Evolutionary conservation across 2,329 filamentous ascomycete genomes (phyloP).

Genomic region (Clonostachys rhizophaga): DNA sequence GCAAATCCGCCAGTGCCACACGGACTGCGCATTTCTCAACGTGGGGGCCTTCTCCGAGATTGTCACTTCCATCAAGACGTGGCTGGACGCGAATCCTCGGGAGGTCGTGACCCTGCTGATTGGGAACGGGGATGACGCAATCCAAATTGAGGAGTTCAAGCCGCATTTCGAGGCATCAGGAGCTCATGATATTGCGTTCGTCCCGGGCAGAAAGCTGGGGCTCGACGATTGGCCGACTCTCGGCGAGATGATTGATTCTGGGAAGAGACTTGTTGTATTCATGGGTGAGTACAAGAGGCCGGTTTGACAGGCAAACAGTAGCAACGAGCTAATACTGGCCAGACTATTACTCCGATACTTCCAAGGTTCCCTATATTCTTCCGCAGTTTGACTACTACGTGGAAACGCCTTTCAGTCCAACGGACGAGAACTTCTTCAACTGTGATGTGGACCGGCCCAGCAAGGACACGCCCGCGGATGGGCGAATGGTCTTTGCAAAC

Average conservation of each 20-base stretch:
- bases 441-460: slow-evolving; percentile 58
- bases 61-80: slow-evolving; percentile 47
- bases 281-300: slow-evolving; percentile 38
- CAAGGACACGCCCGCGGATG: slow-evolving; percentile 15
- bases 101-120: slow-evolving; percentile 56
- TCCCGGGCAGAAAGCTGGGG: slow-evolving; percentile 28
- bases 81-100: slow-evolving; percentile 49
- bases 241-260: slow-evolving; percentile 52
- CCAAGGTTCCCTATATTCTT: slow-evolving; percentile 49
- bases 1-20: slow-evolving; percentile 55
- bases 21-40: slow-evolving; percentile 49
- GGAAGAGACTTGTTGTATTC: slow-evolving; percentile 61
- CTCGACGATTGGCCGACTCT: slow-evolving; percentile 61
- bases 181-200: slow-evolving; percentile 53
- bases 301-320: background rate
- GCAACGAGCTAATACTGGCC: slow-evolving; percentile 10
- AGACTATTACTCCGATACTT: slow-evolving; percentile 50
- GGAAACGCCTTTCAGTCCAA: slow-evolving; percentile 64
- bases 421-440: slow-evolving; percentile 48
- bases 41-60: slow-evolving; percentile 48
- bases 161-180: slow-evolving; percentile 45
- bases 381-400: slow-evolving; percentile 59
- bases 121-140: slow-evolving; percentile 46
- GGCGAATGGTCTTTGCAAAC: slow-evolving; percentile 16
- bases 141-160: slow-evolving; percentile 46